Conservation (phyloP, 1,284 basidiomycete genomes). For the Volvariella volvacea region DNA sequence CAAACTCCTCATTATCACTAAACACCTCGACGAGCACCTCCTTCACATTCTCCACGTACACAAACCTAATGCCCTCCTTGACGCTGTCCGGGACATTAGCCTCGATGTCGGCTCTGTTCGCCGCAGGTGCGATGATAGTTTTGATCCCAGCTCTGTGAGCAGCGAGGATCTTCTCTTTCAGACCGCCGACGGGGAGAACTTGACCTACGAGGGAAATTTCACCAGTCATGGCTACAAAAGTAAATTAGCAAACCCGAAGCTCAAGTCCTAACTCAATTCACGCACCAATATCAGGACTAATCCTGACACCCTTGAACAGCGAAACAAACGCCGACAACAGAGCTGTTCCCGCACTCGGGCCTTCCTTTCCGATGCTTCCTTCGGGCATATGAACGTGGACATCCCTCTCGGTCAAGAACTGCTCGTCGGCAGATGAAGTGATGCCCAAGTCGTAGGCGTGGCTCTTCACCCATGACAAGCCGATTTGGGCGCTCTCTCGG, state of each 20-base stretch:
- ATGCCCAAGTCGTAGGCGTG: slow-evolving; percentile 89
- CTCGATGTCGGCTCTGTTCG: slow-evolving; percentile 88
- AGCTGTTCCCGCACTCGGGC: slow-evolving; percentile 93
- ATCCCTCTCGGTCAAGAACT: slow-evolving; percentile 80
- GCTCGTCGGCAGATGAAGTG: slow-evolving; percentile 62
- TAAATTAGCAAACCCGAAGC: slow-evolving; percentile 8
- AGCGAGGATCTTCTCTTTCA: slow-evolving; percentile 95
- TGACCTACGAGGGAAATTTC: slow-evolving; percentile 91
- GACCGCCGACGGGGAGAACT: slow-evolving; percentile 87
- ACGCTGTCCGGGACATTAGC: slow-evolving; percentile 94
- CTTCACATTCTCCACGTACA: slow-evolving; percentile 87
- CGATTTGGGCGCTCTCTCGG: slow-evolving; percentile 92
- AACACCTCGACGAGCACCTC: slow-evolving; percentile 88
- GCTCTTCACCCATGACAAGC: slow-evolving; percentile 87
- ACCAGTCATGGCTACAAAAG: slow-evolving; percentile 79
- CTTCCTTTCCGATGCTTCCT: slow-evolving; percentile 96
- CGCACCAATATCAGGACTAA: slow-evolving; percentile 83
- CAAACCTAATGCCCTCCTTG: slow-evolving; percentile 88
- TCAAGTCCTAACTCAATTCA: slow-evolving; percentile 9
- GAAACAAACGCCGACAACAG: slow-evolving; percentile 89
- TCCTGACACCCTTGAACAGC: slow-evolving; percentile 78
- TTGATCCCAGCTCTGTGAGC: slow-evolving; percentile 93
- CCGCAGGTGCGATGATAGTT: slow-evolving; percentile 82
- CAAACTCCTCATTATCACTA: slow-evolving; percentile 46
- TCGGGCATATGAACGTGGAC: slow-evolving; percentile 96